phyloP scores from a whole-genome alignment of 768 basidiomycete genomes.

The Amanita jacksonii region DNA sequence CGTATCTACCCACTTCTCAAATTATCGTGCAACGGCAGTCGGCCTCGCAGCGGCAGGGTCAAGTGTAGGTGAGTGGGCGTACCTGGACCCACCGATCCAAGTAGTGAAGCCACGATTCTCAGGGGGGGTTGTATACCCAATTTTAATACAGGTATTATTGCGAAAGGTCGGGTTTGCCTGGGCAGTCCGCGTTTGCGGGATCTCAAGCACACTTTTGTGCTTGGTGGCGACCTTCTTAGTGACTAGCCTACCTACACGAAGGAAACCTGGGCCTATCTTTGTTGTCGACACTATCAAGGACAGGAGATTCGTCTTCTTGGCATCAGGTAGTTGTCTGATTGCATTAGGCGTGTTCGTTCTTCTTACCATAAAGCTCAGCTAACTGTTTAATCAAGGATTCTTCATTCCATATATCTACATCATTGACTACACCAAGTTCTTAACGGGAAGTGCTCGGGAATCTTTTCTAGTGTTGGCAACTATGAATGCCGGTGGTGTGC shows the following conservation, averaged over 20 bases:
- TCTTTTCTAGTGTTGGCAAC: constrained; percentile 52
- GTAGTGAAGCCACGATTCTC: no score
- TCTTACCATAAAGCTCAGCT: neutral
- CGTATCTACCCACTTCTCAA: constrained; percentile 54
- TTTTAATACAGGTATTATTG: constrained; percentile 53
- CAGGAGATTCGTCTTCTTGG: constrained; percentile 40
- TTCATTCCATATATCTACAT: constrained; percentile 71
- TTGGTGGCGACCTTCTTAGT: constrained; percentile 38
- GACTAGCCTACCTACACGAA: constrained; percentile 21
- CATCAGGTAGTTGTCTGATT: constrained; percentile 45
- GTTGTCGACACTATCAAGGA: constrained; percentile 35
- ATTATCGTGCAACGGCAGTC: constrained; percentile 60
- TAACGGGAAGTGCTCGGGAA: constrained; percentile 26
- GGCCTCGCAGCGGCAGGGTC: constrained; percentile 68
- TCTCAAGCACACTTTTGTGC: constrained; percentile 41
- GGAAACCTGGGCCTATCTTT: constrained; percentile 20
- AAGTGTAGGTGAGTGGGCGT: constrained; percentile 37
- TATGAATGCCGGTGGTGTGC: constrained; percentile 58
- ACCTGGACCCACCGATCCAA: no score
- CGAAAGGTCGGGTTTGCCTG: constrained; percentile 47
- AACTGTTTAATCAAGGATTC: constrained; percentile 31
- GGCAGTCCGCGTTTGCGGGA: constrained; percentile 49
- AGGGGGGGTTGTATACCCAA: constrained; percentile 67
- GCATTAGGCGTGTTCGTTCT: constrained; percentile 42
- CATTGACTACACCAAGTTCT: constrained; percentile 43